phyloP scores from a whole-genome alignment of 1,284 basidiomycete species.

The Cryptococcus neoformans region DNA sequence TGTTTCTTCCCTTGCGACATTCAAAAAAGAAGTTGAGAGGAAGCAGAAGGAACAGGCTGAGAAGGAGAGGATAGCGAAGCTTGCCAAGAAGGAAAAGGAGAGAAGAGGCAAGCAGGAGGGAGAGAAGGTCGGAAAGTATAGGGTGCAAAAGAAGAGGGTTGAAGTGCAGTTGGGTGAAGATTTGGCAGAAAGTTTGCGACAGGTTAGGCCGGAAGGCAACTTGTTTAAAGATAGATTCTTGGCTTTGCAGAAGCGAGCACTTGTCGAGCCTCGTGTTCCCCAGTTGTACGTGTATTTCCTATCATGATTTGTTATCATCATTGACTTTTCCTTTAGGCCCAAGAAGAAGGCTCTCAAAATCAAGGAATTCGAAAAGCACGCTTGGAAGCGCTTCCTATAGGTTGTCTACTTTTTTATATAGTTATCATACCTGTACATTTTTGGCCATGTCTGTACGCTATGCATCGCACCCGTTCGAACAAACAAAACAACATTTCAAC shows the following conservation, averaged over 20 bases:
- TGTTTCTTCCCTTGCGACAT: conserved; percentile 21
- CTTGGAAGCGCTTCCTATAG: conserved; percentile 73
- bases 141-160: conserved; percentile 65
- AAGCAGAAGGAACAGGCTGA: conserved; percentile 21
- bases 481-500: too few relatives aligned
- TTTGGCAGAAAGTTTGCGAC: conserved; percentile 77
- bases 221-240: conserved; percentile 85
- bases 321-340: conserved; percentile 52
- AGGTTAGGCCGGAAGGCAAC: conserved; percentile 90
- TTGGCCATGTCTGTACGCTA: too few relatives aligned
- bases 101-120: conserved; percentile 54
- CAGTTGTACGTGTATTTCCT: conserved; percentile 58
- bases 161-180: conserved; percentile 92
- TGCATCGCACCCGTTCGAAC: too few relatives aligned
- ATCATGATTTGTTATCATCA: neutral
- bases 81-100: conserved; percentile 61
- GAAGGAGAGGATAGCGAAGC: conserved; percentile 24
- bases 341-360: conserved; percentile 59
- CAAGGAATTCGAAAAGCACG: conserved; percentile 83
- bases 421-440: too few relatives aligned
- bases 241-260: conserved; percentile 50
- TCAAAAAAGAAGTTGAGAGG: conserved; percentile 34
- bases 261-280: conserved; percentile 54
- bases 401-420: neutral
- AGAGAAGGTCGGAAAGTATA: conserved; percentile 70